Conservation (phyloP, 2,329 filamentous ascomycete genomes). For the Aspergillus fijiensis region DNA sequence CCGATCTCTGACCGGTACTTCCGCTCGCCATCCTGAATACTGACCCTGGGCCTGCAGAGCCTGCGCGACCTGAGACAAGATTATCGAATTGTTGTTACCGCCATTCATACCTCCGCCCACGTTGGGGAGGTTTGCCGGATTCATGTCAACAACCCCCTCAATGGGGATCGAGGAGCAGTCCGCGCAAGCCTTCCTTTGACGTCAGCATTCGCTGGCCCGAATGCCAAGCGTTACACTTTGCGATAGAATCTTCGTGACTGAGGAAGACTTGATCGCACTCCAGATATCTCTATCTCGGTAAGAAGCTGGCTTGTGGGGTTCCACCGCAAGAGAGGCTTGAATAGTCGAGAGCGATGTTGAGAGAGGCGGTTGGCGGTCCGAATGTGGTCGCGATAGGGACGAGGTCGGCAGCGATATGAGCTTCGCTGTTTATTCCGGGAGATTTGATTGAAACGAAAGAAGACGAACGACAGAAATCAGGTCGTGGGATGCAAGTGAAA, state of each 20-base stretch:
- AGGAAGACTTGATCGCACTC: not conserved
- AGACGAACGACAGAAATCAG: conserved; percentile 3
- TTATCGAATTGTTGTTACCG: conserved; percentile 38
- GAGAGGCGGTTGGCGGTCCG: not conserved
- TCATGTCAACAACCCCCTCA: conserved; percentile 43
- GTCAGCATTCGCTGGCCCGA: conserved; percentile 39
- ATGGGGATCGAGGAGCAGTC: conserved; percentile 39
- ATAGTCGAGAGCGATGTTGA: not conserved
- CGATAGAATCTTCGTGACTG: conserved; percentile 1
- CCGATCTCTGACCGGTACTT: conserved; percentile 41
- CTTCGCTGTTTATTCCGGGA: not conserved
- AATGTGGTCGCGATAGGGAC: conserved; percentile 1
- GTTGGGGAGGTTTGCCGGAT: conserved; percentile 42
- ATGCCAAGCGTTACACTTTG: conserved; percentile 13
- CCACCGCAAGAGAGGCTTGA: conserved; percentile 2
- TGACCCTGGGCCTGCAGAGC: conserved; percentile 43
- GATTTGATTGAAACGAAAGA: conserved; percentile 15
- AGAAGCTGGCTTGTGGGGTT: not conserved
- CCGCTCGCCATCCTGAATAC: conserved; percentile 47
- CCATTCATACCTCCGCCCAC: conserved; percentile 37
- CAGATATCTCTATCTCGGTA: not conserved
- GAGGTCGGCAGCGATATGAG: conserved; percentile 21
- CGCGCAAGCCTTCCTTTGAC: conserved; percentile 28
- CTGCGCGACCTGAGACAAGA: conserved; percentile 42
- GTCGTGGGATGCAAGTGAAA: conserved; percentile 11